Base-by-base conservation (phyloP, 345 rosid species). In the Euclidium syriacum region DNA sequence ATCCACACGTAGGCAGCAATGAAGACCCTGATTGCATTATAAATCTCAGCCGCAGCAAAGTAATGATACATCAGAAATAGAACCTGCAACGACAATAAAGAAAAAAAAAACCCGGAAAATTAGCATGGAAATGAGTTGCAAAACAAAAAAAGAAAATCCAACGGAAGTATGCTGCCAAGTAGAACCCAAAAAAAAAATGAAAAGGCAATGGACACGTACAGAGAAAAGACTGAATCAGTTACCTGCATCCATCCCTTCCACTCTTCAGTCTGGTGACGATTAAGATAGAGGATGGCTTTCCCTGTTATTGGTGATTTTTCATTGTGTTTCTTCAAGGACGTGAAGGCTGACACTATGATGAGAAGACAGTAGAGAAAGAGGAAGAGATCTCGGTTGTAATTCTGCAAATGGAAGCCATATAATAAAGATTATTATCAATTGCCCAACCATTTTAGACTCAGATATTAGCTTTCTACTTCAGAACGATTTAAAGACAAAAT, bases 241-340 rank as follows among this genome's bases (percentile, higher is more conserved):
- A 83, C 99, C 99, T 94, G 99, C 99, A 94, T 94, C 95, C 96
- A 94, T 68, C 99, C 99, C 73, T 85, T 94, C 99, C 99, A 94
- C 70, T 94, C 98, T 76, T 91, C 98, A 65, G 98, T 91, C 68
- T 91, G 95, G 75, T 91, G 92, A 58, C 96, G 83, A 72, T 83
- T 90, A 55, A 94, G 96, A 78, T 87, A 94, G 12, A 80, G 85
- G 26, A 81, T 80, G 40, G 96, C 49, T 57, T 90, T 90, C 59
- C 97, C 96, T 51, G 90, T 79, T 48, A 87, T 78, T 20, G 88
- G 75, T 7, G 97, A 90, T 70, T 82, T 85, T 62, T 94, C 96
- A 61, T 40, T 73, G 62, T 85, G 96, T 71, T 85, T 94, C 81
- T 78, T 94, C 80, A 90, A 36, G 53, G 97, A 94, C 56, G 99